Evolutionary conservation across 805 yeast species (phyloP).

Genomic region (Teunomyces panamensis): DNA sequence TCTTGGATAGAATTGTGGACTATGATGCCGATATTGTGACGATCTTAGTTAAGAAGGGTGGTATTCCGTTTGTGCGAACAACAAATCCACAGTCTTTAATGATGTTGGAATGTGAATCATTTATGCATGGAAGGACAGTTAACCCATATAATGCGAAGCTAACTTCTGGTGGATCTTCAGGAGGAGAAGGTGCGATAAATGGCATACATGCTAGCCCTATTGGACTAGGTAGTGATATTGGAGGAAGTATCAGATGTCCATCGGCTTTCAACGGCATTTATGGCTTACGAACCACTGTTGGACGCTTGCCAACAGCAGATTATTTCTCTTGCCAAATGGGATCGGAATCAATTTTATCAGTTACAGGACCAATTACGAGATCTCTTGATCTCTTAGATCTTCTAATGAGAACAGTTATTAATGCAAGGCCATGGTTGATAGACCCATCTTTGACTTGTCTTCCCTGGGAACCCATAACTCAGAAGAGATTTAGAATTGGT

Average conservation of each 20-base stretch:
- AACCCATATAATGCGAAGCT: slow-evolving; percentile 44
- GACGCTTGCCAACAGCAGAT: slow-evolving; percentile 41
- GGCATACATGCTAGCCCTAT: slow-evolving; percentile 44
- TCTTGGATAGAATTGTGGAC: slow-evolving; percentile 29
- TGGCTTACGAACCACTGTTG: slow-evolving; percentile 44
- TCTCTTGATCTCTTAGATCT: slow-evolving; percentile 37
- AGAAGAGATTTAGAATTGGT: slow-evolving; percentile 42
- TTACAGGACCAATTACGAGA: slow-evolving; percentile 48
- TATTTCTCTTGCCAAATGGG: slow-evolving; percentile 35
- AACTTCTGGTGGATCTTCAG: slow-evolving; percentile 53
- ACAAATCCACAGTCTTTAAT: slow-evolving; percentile 51
- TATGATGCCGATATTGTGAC: slow-evolving; percentile 39
- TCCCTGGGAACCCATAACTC: slow-evolving; percentile 42
- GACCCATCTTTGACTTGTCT: slow-evolving; percentile 53
- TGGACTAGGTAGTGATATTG: slow-evolving; percentile 57
- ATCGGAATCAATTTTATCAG: slow-evolving; percentile 33
- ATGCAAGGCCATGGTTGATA: slow-evolving; percentile 43
- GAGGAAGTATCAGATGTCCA: slow-evolving; percentile 51
- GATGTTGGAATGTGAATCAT: slow-evolving; percentile 46
- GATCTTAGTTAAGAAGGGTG: slow-evolving; percentile 45
- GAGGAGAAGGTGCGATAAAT: slow-evolving; percentile 52
- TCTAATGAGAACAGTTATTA: slow-evolving; percentile 41
- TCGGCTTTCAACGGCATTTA: slow-evolving; percentile 41
- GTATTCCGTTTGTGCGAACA: slow-evolving; percentile 54
- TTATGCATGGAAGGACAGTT: slow-evolving; percentile 44